Percentiles rank a stretch among this genome's conserved stretches.
phyloP scores from a whole-genome alignment of 768 basidiomycete species.

The Kondoa subrosea region DNA sequence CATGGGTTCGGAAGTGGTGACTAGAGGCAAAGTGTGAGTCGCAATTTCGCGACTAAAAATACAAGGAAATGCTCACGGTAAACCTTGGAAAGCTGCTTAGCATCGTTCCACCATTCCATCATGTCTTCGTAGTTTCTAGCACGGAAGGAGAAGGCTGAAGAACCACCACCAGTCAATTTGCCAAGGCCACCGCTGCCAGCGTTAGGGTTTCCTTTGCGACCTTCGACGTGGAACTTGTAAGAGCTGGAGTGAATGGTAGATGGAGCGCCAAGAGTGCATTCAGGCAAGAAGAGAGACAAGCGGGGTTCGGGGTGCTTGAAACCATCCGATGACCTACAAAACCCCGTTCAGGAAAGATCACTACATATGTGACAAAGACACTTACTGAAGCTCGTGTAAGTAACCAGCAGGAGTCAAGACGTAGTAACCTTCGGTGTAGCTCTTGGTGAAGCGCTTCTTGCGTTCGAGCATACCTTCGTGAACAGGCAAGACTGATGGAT shows the following conservation, averaged over 20 bases:
- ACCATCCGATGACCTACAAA: constrained; percentile 52
- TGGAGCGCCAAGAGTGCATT: constrained; percentile 88
- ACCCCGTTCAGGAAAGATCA: neutral
- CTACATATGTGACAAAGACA: neutral
- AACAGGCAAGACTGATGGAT: constrained; percentile 64
- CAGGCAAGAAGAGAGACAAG: constrained; percentile 79
- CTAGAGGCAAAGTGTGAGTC: constrained; percentile 8
- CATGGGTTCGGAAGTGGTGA: constrained; percentile 84
- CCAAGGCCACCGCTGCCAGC: constrained; percentile 36
- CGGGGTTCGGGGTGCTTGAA: constrained; percentile 42
- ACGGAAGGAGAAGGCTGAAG: constrained; percentile 66
- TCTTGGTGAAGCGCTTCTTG: constrained; percentile 77
- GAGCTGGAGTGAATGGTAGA: constrained; percentile 45
- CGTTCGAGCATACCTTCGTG: constrained; percentile 82
- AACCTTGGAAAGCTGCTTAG: constrained; percentile 34
- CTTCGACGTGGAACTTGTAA: constrained; percentile 97
- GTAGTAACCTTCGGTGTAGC: constrained; percentile 50
- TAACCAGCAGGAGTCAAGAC: constrained; percentile 91
- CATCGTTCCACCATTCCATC: constrained; percentile 99
- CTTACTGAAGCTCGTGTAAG: constrained; percentile 54
- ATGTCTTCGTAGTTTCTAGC: constrained; percentile 80
- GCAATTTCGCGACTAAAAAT: neutral
- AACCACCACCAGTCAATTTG: neutral
- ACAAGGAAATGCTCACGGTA: constrained; percentile 22
- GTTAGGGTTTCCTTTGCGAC: constrained; percentile 32